Evolutionary conservation across 768 basidiomycete species (phyloP).

Genomic region (Trametes meyenii): DNA sequence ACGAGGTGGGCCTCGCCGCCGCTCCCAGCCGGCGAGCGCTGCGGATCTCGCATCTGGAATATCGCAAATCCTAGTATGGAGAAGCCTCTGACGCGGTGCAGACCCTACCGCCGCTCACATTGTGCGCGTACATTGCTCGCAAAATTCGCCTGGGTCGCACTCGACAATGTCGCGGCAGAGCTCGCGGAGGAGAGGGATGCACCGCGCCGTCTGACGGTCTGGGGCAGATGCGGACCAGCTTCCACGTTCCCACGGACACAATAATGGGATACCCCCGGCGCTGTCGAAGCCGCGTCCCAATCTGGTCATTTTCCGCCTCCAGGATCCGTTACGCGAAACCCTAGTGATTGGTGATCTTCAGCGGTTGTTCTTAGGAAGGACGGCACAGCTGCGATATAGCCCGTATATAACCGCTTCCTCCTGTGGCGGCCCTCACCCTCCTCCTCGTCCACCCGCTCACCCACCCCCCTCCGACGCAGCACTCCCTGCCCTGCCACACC

Average conservation of each 20-base stretch:
- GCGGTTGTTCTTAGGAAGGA: slow-evolving; percentile 11
- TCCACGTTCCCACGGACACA: slow-evolving; percentile 8
- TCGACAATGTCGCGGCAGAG: not conserved
- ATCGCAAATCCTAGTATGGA: slow-evolving; percentile 14
- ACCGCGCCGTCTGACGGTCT: too few species aligned
- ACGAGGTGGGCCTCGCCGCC: slow-evolving; percentile 5
- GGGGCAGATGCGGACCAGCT: not conserved
- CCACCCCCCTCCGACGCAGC: not conserved
- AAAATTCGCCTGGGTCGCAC: not conserved
- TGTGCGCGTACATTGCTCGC: not conserved
- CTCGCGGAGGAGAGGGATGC: not conserved
- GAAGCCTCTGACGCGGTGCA: not conserved
- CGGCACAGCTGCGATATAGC: slow-evolving; percentile 13
- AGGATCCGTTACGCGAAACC: not conserved
- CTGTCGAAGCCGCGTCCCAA: slow-evolving; percentile 6
- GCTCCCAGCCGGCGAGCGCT: slow-evolving; percentile 17
- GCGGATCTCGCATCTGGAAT: slow-evolving; percentile 14
- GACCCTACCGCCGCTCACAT: not conserved
- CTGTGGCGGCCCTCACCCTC: not conserved
- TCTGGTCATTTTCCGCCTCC: not conserved
- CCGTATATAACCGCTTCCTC: slow-evolving; percentile 17
- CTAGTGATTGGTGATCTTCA: slow-evolving; percentile 18
- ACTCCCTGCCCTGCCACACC: not conserved
- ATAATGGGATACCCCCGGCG: slow-evolving; percentile 1
- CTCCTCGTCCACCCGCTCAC: too few species aligned